These are phyloP conservation scores for Chaetothyriales sp. DNA, from an alignment of 2,329 filamentous ascomycete genomes.

Conservation along the genomic window DNA sequence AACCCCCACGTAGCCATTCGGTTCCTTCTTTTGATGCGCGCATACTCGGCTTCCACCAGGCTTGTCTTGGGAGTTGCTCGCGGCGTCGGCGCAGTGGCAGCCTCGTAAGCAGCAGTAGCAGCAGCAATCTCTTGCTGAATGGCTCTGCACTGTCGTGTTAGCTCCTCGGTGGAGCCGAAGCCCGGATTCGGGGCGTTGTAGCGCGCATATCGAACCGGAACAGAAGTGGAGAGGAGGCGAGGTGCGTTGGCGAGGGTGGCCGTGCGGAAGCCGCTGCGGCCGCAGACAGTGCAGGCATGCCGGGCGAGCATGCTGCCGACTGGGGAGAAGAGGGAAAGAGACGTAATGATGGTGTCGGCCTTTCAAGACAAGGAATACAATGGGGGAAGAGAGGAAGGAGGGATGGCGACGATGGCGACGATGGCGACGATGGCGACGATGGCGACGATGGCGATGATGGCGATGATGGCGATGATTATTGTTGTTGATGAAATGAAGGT, in stretches of 20 bases:
- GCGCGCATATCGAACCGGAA: not conserved
- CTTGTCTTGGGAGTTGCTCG: slow-evolving; percentile 8
- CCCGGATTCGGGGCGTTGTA: not conserved
- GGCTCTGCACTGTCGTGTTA: not conserved
- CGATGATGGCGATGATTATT: too few species aligned
- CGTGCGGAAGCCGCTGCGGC: not conserved
- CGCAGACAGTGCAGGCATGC: not conserved
- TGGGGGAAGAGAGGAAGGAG: not conserved
- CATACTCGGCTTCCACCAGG: slow-evolving; percentile 7
- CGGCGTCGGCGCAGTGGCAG: slow-evolving; percentile 11
- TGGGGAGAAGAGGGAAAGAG: too few species aligned
- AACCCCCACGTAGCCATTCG: slow-evolving; percentile 22
- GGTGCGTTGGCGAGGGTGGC: not conserved
- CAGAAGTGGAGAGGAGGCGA: not conserved
- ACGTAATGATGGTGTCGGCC: too few species aligned
- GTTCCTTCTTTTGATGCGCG: slow-evolving; percentile 11
- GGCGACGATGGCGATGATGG: too few species aligned
- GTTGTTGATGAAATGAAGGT: too few species aligned
- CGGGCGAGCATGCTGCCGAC: not conserved
- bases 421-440: too few species aligned
- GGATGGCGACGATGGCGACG: not conserved
- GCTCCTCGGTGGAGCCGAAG: not conserved
- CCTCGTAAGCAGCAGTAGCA: not conserved
- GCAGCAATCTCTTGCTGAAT: not conserved
- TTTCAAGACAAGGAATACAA: too few species aligned